These are phyloP conservation scores for Coniochaeta ligniaria DNA, from an alignment of 2,329 filamentous ascomycete genomes.

Conservation along the genomic window DNA sequence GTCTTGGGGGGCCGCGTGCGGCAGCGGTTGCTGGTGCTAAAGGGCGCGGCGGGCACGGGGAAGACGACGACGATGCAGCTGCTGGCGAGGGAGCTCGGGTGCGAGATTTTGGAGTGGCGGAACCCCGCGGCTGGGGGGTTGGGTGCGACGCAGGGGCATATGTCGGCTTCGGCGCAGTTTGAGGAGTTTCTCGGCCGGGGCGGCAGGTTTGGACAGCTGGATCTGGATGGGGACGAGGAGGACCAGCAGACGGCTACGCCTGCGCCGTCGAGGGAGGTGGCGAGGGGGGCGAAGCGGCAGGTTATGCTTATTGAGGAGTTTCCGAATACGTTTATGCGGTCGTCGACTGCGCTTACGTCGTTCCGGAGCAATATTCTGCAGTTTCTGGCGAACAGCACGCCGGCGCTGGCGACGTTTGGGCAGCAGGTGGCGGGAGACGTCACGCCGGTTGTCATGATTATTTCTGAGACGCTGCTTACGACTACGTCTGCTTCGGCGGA, in stretches of 20 bases:
- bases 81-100: conserved; percentile 68
- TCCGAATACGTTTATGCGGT: conserved; percentile 64
- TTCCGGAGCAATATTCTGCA: conserved; percentile 71
- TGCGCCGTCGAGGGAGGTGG: neutral
- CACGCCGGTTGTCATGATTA: conserved; percentile 75
- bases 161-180: conserved; percentile 73
- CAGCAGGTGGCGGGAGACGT: conserved; percentile 33
- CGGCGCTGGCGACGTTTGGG: conserved; percentile 42
- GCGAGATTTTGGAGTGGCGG: conserved; percentile 82
- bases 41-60: conserved; percentile 83
- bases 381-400: conserved; percentile 63
- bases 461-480: conserved; percentile 84
- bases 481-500: conserved; percentile 80
- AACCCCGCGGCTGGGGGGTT: conserved; percentile 63
- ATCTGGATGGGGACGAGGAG: conserved; percentile 17
- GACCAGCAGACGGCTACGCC: neutral
- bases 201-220: conserved; percentile 62
- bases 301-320: conserved; percentile 78
- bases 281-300: conserved; percentile 27
- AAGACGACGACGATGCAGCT: conserved; percentile 85
- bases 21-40: conserved; percentile 74
- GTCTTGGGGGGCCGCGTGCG: conserved; percentile 58
- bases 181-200: conserved; percentile 84
- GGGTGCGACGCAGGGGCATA: conserved; percentile 51
- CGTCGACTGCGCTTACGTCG: conserved; percentile 55